Evolutionary conservation across 495 filamentous ascomycete species (phyloP).

Genomic region (Lentithecium fluviatile): DNA sequence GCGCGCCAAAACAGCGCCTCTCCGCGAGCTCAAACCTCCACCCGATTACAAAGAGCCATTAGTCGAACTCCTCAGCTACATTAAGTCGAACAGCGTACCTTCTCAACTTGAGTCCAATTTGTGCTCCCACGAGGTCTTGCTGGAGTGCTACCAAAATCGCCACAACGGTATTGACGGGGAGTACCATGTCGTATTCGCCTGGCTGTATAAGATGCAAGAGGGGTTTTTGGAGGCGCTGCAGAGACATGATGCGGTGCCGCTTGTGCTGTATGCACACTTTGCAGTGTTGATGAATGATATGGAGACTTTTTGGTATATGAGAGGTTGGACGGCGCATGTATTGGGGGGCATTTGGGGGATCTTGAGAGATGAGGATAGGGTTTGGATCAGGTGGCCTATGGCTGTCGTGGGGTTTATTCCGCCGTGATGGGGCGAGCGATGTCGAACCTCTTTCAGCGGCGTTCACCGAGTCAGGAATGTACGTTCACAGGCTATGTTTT

Average conservation of each 20-base stretch:
- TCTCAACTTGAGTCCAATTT: neutral
- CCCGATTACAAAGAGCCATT: conserved; percentile 1
- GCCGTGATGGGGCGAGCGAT: neutral
- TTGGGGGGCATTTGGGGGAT: conserved; percentile 8
- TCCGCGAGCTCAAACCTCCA: neutral
- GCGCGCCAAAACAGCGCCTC: neutral
- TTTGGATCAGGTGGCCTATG: conserved; percentile 14
- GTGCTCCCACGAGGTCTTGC: neutral
- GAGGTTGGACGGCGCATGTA: conserved; percentile 15
- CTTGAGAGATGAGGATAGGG: conserved; percentile 2
- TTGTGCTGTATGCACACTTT: conserved; percentile 13
- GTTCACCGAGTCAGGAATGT: no score
- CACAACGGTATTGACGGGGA: neutral
- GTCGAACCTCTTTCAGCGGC: no score
- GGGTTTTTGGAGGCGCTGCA: conserved; percentile 7
- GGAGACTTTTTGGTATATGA: conserved; percentile 19
- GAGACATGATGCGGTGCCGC: neutral
- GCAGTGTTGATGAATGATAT: conserved; percentile 7
- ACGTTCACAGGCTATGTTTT: no score
- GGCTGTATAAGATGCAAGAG: conserved; percentile 8
- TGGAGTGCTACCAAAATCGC: neutral
- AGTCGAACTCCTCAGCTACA: neutral
- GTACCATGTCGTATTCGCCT: conserved; percentile 1
- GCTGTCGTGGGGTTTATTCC: conserved; percentile 12
- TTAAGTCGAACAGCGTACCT: neutral